Percentiles rank a stretch among this genome's conserved stretches.
Evolutionary conservation across 768 basidiomycete genomes (phyloP).

Genomic region (Hygrocybe punicea): DNA sequence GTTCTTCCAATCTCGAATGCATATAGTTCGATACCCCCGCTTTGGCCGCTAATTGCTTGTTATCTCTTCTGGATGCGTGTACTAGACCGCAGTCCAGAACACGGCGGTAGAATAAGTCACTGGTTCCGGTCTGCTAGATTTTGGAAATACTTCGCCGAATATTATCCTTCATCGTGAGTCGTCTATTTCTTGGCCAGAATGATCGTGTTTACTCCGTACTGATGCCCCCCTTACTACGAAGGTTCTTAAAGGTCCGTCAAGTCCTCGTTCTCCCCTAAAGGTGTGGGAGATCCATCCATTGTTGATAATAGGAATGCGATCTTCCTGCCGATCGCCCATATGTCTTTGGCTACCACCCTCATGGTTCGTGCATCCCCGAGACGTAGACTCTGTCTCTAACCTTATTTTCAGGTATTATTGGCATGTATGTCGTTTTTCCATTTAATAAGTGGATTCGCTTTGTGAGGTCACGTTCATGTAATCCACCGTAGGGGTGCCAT

Average conservation of each 20-base stretch:
- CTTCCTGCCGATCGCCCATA: conserved; percentile 90
- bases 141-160: conserved; percentile 91
- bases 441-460: background rate
- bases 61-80: conserved; percentile 78
- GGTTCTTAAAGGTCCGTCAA: conserved; percentile 49
- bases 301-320: conserved; percentile 68
- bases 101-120: conserved; percentile 63
- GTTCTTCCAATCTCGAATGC: background rate
- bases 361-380: conserved; percentile 49
- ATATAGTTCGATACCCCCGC: background rate
- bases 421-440: conserved; percentile 64
- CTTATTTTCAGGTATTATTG: conserved; percentile 75
- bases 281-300: conserved; percentile 6
- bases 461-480: background rate
- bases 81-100: conserved; percentile 73
- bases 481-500: conserved; percentile 70
- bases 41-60: conserved; percentile 74
- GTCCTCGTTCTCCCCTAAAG: conserved; percentile 11
- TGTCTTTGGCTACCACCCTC: conserved; percentile 97
- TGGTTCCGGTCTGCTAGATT: conserved; percentile 70
- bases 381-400: background rate
- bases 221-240: conserved; percentile 14
- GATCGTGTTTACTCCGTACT: conserved; percentile 26
- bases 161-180: conserved; percentile 85
- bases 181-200: background rate